Evolutionary conservation across 2,329 filamentous ascomycete species (phyloP).

Genomic region (Gyromitra esculenta): DNA sequence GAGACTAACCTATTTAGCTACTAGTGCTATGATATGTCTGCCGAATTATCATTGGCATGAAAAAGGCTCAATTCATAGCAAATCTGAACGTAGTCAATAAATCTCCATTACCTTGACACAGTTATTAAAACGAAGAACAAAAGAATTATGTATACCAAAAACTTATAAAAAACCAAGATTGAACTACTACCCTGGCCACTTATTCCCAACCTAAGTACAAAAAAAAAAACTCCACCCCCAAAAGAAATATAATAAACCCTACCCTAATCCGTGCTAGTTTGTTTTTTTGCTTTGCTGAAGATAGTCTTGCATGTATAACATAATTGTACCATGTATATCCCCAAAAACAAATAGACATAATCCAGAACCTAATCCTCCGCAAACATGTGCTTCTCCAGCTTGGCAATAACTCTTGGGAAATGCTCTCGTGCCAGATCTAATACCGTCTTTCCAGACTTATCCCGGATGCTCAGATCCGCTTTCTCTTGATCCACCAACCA

Average conservation of each 20-base stretch:
- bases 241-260: background rate
- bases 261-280: background rate
- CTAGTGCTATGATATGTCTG: too few species aligned
- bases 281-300: background rate
- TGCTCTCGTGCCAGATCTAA: background rate
- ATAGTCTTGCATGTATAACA: background rate
- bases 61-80: too few species aligned
- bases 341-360: background rate
- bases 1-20: too few species aligned
- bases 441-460: background rate
- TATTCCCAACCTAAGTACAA: background rate
- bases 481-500: background rate
- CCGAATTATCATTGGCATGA: too few species aligned
- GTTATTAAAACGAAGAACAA: too few species aligned
- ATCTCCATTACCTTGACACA: too few species aligned
- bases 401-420: background rate
- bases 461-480: background rate
- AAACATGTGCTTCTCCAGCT: background rate
- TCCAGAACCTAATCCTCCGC: background rate
- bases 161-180: too few species aligned
- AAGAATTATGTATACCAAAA: too few species aligned
- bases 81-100: too few species aligned
- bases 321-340: background rate
- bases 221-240: background rate
- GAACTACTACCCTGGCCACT: too few species aligned